Base-by-base conservation (phyloP, 352 stramenopile species). In the Globisporangium irregulare region DNA sequence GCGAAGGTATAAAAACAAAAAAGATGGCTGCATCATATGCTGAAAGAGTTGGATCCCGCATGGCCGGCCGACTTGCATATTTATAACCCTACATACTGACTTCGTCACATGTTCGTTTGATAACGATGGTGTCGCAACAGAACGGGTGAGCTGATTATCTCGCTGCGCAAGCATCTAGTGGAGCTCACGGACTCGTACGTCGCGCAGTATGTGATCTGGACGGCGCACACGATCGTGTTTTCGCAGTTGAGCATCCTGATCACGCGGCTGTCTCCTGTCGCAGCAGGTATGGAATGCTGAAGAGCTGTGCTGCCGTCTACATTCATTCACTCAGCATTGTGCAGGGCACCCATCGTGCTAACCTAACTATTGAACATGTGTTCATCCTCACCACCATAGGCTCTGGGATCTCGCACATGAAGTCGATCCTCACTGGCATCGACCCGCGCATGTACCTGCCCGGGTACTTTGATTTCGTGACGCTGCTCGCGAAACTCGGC, bases 401-500 rank as follows among this genome's bases (percentile, higher is more conserved):
- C 58, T 95, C 87, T 0, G 89, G 89, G 4, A 76, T 97, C 72
- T 92, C 89, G 5, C 84, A 95, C 70, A 97, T 97, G 81, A 97
- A 96, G 68, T 89, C 84, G 10, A 93, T 97, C 48, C 79, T 95
- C 56, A 94, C 84, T n/a, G 89, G 87, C 36, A 83, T 94, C 63
- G 86, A 95, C 50, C 82, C 82, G 22, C 80, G 77, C 10, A 90
- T 94, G 75, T 94, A 95, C 60, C 67, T 94, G 1, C 84, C 86
- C 1, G 84, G 87, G 4, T 96, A 94, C 71, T 93, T 97, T 76
- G 85, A 92, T 61, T 84, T 86, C 36, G 72, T 70, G 36, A 95
- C 87, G n/a, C 80, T 94, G n/a, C 58, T 97, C 10, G 88, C 90
- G 25, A 98, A 98, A 71, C 76, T 94, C 59, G 72, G 98, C 14